A percentile compares a stretch with the other conserved stretches of the same genome.
phyloP scores from a whole-genome alignment of 2,329 filamentous ascomycete genomes.

The Phyllosticta ampelicida region DNA sequence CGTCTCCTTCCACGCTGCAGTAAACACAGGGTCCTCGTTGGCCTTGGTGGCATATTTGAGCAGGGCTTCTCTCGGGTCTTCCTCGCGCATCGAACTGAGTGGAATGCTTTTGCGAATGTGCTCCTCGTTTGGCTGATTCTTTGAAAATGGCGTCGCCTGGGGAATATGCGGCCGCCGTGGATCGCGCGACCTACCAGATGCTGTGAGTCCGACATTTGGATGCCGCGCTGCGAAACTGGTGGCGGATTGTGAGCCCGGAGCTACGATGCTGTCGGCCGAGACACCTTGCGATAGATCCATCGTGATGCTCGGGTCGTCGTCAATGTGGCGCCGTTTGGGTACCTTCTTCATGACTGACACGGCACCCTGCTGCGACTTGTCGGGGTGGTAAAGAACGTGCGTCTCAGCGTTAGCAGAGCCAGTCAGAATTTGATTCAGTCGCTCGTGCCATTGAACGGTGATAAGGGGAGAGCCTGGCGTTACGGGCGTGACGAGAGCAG shows the following conservation, averaged over 20 bases:
- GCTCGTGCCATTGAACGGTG: conserved; percentile 81
- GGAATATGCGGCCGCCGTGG: conserved; percentile 79
- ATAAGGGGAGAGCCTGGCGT: conserved; percentile 76
- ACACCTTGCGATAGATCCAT: conserved; percentile 74
- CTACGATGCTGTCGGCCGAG: conserved; percentile 71
- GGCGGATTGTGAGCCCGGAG: conserved; percentile 29
- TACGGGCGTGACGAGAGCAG: conserved; percentile 80
- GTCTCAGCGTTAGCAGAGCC: conserved; percentile 86
- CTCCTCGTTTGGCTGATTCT: conserved; percentile 78
- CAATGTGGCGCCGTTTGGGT: conserved; percentile 88
- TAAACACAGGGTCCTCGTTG: conserved; percentile 88
- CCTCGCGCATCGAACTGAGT: conserved; percentile 84
- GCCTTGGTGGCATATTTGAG: conserved; percentile 92
- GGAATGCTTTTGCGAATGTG: conserved; percentile 84
- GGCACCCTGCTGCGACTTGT: conserved; percentile 62
- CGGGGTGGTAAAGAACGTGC: conserved; percentile 82
- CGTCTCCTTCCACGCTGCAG: conserved; percentile 82
- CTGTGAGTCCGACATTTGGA: conserved; percentile 63
- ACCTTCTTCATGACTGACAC: conserved; percentile 84
- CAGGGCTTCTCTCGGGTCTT: conserved; percentile 87
- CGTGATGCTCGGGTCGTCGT: conserved; percentile 80
- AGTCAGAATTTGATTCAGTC: conserved; percentile 91
- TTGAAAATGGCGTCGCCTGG: conserved; percentile 77
- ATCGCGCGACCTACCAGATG: conserved; percentile 65
- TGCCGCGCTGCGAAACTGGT: conserved; percentile 48